A percentile compares a stretch with the other conserved stretches of the same genome.
Evolutionary conservation across 495 filamentous ascomycete genomes (phyloP).

Genomic region (Stereocaulon alpinum): DNA sequence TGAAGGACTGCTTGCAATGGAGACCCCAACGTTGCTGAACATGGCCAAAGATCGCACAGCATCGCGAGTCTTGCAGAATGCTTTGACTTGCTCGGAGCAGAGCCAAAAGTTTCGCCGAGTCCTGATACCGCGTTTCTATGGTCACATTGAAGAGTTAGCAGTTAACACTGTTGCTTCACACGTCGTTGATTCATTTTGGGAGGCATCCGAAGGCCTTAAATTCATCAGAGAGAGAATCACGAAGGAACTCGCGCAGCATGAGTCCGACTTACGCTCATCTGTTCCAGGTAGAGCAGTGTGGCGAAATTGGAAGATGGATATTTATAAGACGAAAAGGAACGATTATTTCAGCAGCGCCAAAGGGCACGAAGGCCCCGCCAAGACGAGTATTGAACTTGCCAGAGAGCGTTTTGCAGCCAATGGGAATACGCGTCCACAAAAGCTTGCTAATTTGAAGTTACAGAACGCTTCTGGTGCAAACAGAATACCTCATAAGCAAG

Average conservation of each 20-base stretch:
- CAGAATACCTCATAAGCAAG: neutral
- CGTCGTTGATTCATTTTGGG: conserved; percentile 69
- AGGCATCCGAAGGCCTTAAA: conserved; percentile 51
- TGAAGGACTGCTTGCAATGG: conserved; percentile 40
- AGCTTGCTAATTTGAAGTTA: neutral
- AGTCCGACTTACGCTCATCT: conserved; percentile 58
- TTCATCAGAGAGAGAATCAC: conserved; percentile 60
- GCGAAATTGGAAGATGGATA: conserved; percentile 86
- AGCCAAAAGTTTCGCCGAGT: conserved; percentile 48
- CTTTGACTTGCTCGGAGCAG: conserved; percentile 49
- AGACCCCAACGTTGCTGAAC: conserved; percentile 32
- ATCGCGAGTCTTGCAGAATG: conserved; percentile 60
- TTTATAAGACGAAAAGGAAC: conserved; percentile 56
- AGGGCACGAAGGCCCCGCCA: conserved; percentile 31
- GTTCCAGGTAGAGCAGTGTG: conserved; percentile 73
- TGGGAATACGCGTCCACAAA: neutral
- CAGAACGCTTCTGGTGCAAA: neutral
- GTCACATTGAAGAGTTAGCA: conserved; percentile 53
- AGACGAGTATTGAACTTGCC: conserved; percentile 34
- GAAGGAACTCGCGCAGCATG: conserved; percentile 49
- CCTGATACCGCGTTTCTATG: conserved; percentile 48
- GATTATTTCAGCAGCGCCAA: conserved; percentile 64
- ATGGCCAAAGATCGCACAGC: conserved; percentile 52
- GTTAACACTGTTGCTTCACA: conserved; percentile 62
- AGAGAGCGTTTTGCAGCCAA: conserved; percentile 31